Evolutionary conservation across 2,329 filamentous ascomycete species (phyloP).

Genomic region (Talaromyces sp.): DNA sequence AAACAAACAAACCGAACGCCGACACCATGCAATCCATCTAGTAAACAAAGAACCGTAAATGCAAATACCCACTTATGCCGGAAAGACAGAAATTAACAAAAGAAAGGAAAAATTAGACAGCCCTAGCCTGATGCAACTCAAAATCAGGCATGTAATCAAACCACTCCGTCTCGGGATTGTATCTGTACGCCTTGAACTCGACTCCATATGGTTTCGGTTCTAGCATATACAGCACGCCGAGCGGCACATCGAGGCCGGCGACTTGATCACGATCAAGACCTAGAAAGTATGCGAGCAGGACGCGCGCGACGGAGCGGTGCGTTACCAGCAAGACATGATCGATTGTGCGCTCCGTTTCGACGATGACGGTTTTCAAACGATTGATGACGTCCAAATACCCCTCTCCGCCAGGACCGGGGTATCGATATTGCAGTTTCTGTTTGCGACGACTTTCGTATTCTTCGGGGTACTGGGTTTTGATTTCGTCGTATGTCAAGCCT

Average conservation of each 20-base stretch:
- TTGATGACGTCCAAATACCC: constrained; percentile 97
- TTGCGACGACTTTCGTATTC: constrained; percentile 76
- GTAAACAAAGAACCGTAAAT: not conserved
- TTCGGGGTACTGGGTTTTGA: constrained; percentile 71
- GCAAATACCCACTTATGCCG: not conserved
- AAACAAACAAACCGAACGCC: not conserved
- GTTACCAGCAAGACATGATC: constrained; percentile 92
- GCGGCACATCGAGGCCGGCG: constrained; percentile 86
- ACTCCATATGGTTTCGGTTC: constrained; percentile 98
- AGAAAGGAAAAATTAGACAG: constrained; percentile 10
- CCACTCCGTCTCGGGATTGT: constrained; percentile 73
- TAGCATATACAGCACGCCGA: constrained; percentile 91
- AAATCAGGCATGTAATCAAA: constrained; percentile 88
- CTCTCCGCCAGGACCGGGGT: constrained; percentile 92
- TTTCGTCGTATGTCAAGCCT: constrained; percentile 90
- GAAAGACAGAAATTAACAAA: not conserved
- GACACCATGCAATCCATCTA: constrained; percentile 1
- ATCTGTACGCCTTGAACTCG: constrained; percentile 92
- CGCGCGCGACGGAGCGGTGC: constrained; percentile 86
- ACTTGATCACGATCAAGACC: constrained; percentile 88
- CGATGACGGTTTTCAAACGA: constrained; percentile 88
- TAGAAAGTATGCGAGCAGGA: constrained; percentile 95
- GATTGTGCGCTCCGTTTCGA: constrained; percentile 94
- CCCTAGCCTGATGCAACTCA: constrained; percentile 57
- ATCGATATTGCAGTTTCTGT: constrained; percentile 94